These are phyloP conservation scores for Epichloe sibirici DNA, from an alignment of 2,329 filamentous ascomycete genomes.

Conservation along the genomic window DNA sequence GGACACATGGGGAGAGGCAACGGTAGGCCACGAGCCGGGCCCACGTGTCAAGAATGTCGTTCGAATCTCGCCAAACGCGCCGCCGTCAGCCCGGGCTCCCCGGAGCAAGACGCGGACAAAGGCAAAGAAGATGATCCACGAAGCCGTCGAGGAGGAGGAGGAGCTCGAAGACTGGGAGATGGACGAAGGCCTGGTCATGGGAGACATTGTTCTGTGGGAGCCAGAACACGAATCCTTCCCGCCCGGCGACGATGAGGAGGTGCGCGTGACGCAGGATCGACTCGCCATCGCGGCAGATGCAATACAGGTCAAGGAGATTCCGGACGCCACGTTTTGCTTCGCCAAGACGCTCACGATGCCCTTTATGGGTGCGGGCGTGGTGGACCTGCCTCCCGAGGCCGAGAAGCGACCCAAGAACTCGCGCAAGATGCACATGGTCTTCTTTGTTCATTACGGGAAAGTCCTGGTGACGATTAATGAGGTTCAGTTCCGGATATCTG, in stretches of 20 bases:
- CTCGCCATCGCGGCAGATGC: conserved; percentile 44
- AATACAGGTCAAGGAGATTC: conserved; percentile 46
- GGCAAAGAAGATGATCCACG: conserved; percentile 17
- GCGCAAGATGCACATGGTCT: conserved; percentile 92
- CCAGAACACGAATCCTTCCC: conserved; percentile 41
- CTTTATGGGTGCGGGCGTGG: conserved; percentile 82
- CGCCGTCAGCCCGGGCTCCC: conserved; percentile 13
- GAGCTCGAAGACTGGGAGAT: conserved; percentile 59
- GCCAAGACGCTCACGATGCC: conserved; percentile 74
- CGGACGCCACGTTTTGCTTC: conserved; percentile 66
- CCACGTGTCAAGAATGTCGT: conserved; percentile 67
- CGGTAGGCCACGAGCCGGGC: conserved; percentile 29
- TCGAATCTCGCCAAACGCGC: conserved; percentile 50
- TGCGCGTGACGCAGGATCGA: conserved; percentile 41
- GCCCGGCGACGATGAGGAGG: conserved; percentile 41
- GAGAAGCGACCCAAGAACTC: conserved; percentile 87
- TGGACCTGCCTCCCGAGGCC: conserved; percentile 73
- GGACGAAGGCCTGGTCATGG: conserved; percentile 49
- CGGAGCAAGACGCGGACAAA: conserved; percentile 18
- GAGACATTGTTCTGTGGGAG: conserved; percentile 53
- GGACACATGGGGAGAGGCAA: conserved; percentile 67
- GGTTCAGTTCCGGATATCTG: conserved; percentile 67
- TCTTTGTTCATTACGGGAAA: conserved; percentile 77
- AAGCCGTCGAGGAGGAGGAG: conserved; percentile 35
- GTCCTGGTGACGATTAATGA: conserved; percentile 70